phyloP scores from a whole-genome alignment of 2,329 filamentous ascomycete genomes.

The Cucurbitaria berberidis region DNA sequence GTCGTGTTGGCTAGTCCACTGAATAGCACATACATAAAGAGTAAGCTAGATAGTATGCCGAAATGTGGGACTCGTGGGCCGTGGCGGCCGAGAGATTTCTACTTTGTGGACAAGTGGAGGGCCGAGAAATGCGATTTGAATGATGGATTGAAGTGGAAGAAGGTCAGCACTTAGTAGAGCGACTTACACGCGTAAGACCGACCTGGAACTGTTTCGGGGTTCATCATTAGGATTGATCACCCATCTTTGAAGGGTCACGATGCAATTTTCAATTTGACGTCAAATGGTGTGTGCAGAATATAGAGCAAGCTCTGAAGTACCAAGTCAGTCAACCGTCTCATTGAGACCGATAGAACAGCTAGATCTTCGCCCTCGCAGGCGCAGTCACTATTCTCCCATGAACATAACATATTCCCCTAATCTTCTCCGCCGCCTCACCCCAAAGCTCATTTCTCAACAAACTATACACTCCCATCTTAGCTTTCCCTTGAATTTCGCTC shows the following conservation, averaged over 20 bases:
- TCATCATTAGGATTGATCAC: no score
- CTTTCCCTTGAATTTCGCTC: slow-evolving; percentile 50
- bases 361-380: slow-evolving; percentile 58
- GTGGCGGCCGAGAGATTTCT: slow-evolving; percentile 54
- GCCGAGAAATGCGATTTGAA: slow-evolving; percentile 52
- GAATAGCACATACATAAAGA: slow-evolving; percentile 60
- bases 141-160: slow-evolving; percentile 48
- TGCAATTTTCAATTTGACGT: no score
- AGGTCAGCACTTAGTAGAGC: slow-evolving; percentile 19
- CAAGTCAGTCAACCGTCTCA: background rate
- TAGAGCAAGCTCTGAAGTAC: no score
- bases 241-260: no score
- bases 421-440: slow-evolving; percentile 60
- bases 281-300: no score
- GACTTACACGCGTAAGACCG: no score
- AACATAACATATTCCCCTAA: slow-evolving; percentile 61
- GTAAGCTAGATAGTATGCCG: slow-evolving; percentile 51
- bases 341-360: background rate
- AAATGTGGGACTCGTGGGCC: slow-evolving; percentile 54
- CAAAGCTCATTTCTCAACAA: slow-evolving; percentile 59
- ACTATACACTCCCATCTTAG: slow-evolving; percentile 60
- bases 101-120: slow-evolving; percentile 53
- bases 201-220: no score
- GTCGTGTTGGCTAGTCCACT: slow-evolving; percentile 53
- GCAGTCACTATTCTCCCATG: slow-evolving; percentile 54